A percentile compares a stretch with the other conserved stretches of the same genome.
These are phyloP conservation scores for Mycosphaerella arachidis DNA, from an alignment of 2,329 filamentous ascomycete genomes.

Conservation along the genomic window DNA sequence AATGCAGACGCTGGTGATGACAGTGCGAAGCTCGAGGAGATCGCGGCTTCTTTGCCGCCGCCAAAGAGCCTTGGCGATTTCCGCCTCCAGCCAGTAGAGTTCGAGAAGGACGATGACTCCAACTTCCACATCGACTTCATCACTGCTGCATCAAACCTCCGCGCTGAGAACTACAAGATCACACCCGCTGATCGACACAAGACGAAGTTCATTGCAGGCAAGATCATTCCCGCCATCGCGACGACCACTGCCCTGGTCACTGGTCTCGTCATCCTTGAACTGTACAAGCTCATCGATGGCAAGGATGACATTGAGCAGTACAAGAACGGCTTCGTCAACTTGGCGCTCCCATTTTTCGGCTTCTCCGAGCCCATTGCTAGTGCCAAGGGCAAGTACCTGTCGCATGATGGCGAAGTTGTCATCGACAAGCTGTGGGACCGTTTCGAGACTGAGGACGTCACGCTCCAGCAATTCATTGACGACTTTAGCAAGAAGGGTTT, in stretches of 20 bases:
- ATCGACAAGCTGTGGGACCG: slow-evolving; percentile 98
- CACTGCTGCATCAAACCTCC: slow-evolving; percentile 90
- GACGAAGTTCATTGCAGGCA: slow-evolving; percentile 99
- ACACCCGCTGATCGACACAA: slow-evolving; percentile 87
- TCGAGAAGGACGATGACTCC: slow-evolving; percentile 97
- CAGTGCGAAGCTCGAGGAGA: slow-evolving; percentile 66
- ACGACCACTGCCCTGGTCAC: slow-evolving; percentile 96
- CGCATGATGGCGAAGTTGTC: slow-evolving; percentile 69
- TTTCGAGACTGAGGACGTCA: slow-evolving; percentile 84
- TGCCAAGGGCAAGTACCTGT: slow-evolving; percentile 84
- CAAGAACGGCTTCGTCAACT: slow-evolving; percentile 98
- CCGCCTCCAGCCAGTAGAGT: slow-evolving; percentile 87
- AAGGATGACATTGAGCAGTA: slow-evolving; percentile 97
- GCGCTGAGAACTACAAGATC: slow-evolving; percentile 98
- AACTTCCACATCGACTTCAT: slow-evolving; percentile 99
- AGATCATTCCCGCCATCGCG: slow-evolving; percentile 98
- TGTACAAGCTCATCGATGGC: slow-evolving; percentile 95
- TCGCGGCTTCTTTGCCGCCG: slow-evolving; percentile 68
- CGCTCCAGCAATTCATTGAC: slow-evolving; percentile 75
- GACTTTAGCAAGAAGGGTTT: slow-evolving; percentile 78
- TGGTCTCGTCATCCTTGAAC: slow-evolving; percentile 83
- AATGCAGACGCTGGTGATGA: slow-evolving; percentile 56
- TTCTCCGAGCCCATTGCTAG: slow-evolving; percentile 96
- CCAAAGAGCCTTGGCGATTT: slow-evolving; percentile 80
- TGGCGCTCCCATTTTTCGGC: slow-evolving; percentile 94